These are phyloP conservation scores for Pseudonitzschia pungens DNA, from an alignment of 108 stramenopile genomes.

Conservation along the genomic window DNA sequence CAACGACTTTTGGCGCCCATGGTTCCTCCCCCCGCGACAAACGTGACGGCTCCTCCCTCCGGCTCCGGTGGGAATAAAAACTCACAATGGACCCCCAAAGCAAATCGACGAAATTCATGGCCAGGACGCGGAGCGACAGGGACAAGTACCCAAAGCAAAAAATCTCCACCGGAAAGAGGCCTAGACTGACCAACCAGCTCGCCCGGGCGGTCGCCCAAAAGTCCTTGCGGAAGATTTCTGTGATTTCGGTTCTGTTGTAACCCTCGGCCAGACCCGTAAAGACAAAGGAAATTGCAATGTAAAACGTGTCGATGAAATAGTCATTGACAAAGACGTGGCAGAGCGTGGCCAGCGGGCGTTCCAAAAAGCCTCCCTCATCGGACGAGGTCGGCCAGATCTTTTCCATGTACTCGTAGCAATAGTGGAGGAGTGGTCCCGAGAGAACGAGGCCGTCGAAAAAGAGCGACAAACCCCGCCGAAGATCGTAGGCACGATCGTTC, in stretches of 20 bases:
- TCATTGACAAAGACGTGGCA: slow-evolving; percentile 61
- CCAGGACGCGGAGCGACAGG: slow-evolving; percentile 57
- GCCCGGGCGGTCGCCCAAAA: slow-evolving; percentile 61
- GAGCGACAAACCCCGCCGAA: slow-evolving; percentile 52
- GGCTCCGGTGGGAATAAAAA: slow-evolving; percentile 61
- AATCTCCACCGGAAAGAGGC: slow-evolving; percentile 63
- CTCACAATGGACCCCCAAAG: slow-evolving; percentile 73
- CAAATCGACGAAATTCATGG: slow-evolving; percentile 73
- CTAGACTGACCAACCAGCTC: slow-evolving; percentile 45
- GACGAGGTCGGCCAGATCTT: slow-evolving; percentile 43
- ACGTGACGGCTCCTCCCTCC: no score
- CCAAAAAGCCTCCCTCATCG: neutral
- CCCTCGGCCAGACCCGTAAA: slow-evolving; percentile 65
- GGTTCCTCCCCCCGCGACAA: no score
- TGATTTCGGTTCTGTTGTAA: slow-evolving; percentile 19
- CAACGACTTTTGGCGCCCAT: no score
- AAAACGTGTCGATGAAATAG: slow-evolving; percentile 60
- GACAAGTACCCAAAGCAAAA: slow-evolving; percentile 69
- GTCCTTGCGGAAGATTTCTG: slow-evolving; percentile 39
- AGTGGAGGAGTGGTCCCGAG: slow-evolving; percentile 74
- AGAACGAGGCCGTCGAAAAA: slow-evolving; percentile 56
- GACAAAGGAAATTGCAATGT: slow-evolving; percentile 57
- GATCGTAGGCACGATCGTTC: slow-evolving; percentile 33
- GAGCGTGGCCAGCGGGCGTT: slow-evolving; percentile 40
- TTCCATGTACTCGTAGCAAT: slow-evolving; percentile 66